Evolutionary conservation across 352 stramenopile genomes (phyloP).

Genomic region (Globisporangium abappressorium): DNA sequence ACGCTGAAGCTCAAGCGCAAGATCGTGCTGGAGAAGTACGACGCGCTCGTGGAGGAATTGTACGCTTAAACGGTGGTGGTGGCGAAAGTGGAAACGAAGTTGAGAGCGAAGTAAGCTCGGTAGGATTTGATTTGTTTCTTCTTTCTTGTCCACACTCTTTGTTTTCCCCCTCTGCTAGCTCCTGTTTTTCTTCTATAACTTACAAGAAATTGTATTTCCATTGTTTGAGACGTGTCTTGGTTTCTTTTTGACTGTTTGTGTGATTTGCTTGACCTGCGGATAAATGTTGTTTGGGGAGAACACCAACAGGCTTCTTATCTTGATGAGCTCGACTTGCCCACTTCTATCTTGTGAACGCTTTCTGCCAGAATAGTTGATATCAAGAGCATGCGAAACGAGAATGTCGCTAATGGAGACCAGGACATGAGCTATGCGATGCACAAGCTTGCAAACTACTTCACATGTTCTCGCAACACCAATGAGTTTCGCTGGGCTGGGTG

Average conservation of each 20-base stretch:
- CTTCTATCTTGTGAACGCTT: no score
- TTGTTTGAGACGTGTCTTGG: neutral
- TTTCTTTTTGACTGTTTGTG: no score
- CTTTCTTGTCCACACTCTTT: neutral
- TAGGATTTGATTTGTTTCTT: conserved; percentile 4
- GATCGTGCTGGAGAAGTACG: conserved; percentile 92
- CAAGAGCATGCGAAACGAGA: neutral
- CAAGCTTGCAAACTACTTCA: neutral
- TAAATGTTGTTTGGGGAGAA: no score
- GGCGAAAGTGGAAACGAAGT: neutral
- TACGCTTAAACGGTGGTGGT: conserved; percentile 60
- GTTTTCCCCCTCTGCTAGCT: neutral
- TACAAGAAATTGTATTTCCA: conserved; percentile 6
- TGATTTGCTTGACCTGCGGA: no score
- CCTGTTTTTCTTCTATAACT: conserved; percentile 1
- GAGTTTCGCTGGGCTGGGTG: no score
- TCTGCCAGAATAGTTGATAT: neutral
- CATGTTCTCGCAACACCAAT: neutral
- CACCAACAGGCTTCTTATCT: neutral
- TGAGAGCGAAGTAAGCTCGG: neutral
- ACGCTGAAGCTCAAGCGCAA: conserved; percentile 96
- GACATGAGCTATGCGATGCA: neutral
- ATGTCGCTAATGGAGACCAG: neutral
- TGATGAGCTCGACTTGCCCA: neutral
- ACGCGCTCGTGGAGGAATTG: conserved; percentile 82